Evolutionary conservation across 2,329 filamentous ascomycete species (phyloP).

Genomic region (Sphaerulina vaccinii): DNA sequence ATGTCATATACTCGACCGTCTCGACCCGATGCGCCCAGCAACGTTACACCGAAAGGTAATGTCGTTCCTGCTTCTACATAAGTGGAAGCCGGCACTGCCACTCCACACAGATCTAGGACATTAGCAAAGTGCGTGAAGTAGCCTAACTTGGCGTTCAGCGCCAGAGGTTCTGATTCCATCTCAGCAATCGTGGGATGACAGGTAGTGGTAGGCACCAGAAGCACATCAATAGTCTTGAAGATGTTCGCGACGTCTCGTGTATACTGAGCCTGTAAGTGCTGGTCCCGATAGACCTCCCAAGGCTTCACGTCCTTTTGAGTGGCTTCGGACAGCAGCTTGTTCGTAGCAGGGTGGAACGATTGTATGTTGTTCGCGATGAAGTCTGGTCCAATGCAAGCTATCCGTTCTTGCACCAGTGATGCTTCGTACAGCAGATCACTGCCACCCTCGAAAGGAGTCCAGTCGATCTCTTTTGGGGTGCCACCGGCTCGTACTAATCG

Average conservation of each 20-base stretch:
- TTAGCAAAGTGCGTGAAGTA: conserved; percentile 63
- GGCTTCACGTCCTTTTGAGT: conserved; percentile 42
- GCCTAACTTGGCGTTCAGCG: conserved; percentile 55
- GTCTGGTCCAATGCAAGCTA: conserved; percentile 45
- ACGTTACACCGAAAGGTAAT: conserved; percentile 44
- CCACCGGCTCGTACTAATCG: conserved; percentile 45
- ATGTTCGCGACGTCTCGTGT: conserved; percentile 44
- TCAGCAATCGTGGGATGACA: conserved; percentile 52
- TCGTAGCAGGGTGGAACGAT: conserved; percentile 51
- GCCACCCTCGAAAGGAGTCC: conserved; percentile 52
- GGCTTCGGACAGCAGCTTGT: conserved; percentile 45
- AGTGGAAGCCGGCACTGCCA: conserved; percentile 54
- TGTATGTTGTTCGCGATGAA: conserved; percentile 42
- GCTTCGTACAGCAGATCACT: conserved; percentile 58
- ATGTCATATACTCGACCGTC: conserved; percentile 45
- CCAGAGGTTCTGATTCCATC: conserved; percentile 53
- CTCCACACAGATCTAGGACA: conserved; percentile 57
- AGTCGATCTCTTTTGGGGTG: conserved; percentile 47
- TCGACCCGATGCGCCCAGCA: conserved; percentile 40
- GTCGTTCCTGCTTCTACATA: conserved; percentile 33
- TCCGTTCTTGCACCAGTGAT: conserved; percentile 57
- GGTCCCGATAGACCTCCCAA: conserved; percentile 51
- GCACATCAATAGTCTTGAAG: conserved; percentile 46
- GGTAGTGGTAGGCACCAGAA: conserved; percentile 56
- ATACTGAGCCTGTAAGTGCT: conserved; percentile 47